Base-by-base conservation (phyloP, 257 asterid genomes). In the Fraxinus pennsylvanica region DNA sequence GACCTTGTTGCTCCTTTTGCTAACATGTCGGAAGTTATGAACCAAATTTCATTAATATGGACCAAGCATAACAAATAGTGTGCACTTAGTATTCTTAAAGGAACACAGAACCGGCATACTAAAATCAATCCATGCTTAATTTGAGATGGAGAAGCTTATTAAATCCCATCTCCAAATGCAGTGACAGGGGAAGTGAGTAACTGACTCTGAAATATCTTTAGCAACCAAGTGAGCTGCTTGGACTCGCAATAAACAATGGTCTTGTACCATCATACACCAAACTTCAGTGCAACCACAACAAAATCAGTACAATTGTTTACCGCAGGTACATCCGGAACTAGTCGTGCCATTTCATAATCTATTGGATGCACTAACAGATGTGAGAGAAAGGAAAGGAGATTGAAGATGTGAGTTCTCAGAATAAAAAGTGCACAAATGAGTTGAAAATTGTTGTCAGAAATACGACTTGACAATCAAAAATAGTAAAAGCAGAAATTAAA, bases 301-400 rank as follows among this genome's bases (percentile, higher is more conserved):
- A 5, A 61, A 61, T 9, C 32, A 9, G 68, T 61, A 22, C 12
- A 61, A 61, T 61, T 61, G 65, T 61, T 61, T 61, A 61, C 14
- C 14, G 75, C 66, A 47, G 57, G 36, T 33, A n/a, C 30, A 72
- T 77, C 21, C 70, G 21, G 65, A 76, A 70, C 36, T 27, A 12
- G 39, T 35, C 19, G 19, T 25, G 76, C 43, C 29, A 43, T 9
- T 61, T 63, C 10, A 8, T 74, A 14, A 72, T 77, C 32, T 22
- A 22, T 61, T 61, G 30, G 32, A 22, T 54, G n/a, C 65, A 17
- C 4, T 61, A 61, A 61, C 9, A 61, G 33, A n/a, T 21, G 19
- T 61, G 19, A 78, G 70, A 68, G 25, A 66, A 78, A 78, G 70
- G 47, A 35, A 71, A 82, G 47, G 25, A 68, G 57, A 74, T 38